Conservation (phyloP, 345 rosid species). For the Hibiscus mutabilis region DNA sequence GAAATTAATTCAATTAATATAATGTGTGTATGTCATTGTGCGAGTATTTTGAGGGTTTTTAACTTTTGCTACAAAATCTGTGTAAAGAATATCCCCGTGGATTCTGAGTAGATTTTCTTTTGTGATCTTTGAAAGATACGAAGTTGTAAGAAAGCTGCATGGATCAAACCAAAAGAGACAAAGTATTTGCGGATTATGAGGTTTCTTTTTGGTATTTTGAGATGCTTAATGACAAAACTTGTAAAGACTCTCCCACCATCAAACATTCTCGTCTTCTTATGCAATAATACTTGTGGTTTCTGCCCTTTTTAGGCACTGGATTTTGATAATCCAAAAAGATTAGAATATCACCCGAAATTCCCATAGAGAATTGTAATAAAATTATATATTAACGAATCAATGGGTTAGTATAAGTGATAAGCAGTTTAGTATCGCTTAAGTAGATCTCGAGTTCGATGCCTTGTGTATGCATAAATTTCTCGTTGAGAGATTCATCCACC, state of each 20-base stretch:
- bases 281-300: neutral
- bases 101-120: neutral
- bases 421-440: no score
- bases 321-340: neutral
- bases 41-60: slow-evolving; percentile 1
- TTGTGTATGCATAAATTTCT: no score
- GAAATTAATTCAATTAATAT: no score
- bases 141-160: neutral
- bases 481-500: no score
- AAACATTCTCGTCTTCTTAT: slow-evolving; percentile 4
- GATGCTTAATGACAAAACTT: slow-evolving; percentile 14
- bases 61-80: neutral
- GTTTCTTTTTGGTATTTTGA: slow-evolving; percentile 11
- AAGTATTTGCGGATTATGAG: slow-evolving; percentile 23
- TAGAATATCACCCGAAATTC: neutral
- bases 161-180: slow-evolving; percentile 15
- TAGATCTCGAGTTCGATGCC: no score
- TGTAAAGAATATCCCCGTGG: neutral
- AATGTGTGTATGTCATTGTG: no score
- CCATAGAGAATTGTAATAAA: neutral
- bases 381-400: no score
- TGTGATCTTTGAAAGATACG: neutral
- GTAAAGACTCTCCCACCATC: slow-evolving; percentile 9
- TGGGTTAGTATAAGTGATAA: no score
- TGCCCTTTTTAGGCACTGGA: neutral